Conservation (phyloP, 768 basidiomycete genomes). For the Phanerochaete carnosa region DNA sequence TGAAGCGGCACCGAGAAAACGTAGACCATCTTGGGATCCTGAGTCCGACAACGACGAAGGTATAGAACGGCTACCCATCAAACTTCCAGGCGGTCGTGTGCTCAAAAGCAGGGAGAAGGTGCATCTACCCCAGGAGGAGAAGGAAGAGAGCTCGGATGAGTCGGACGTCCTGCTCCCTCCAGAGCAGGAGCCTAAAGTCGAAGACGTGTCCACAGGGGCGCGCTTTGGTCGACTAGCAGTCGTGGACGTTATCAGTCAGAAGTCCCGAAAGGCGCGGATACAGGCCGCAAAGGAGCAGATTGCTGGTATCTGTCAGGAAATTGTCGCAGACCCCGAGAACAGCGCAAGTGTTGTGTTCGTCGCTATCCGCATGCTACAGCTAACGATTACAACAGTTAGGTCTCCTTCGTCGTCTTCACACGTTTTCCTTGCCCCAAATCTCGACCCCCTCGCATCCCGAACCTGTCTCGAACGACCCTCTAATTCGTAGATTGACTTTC, state of each 20-base stretch:
- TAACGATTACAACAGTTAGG: constrained; percentile 55
- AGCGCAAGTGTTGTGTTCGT: constrained; percentile 53
- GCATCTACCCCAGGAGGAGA: constrained; percentile 20
- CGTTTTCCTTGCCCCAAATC: constrained; percentile 80
- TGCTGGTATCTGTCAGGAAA: constrained; percentile 89
- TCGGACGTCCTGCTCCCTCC: constrained; percentile 22
- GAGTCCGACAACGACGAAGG: constrained; percentile 46
- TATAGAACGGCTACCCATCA: constrained; percentile 77
- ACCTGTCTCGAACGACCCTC: constrained; percentile 71
- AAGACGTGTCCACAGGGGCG: constrained; percentile 79
- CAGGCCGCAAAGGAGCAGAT: constrained; percentile 91
- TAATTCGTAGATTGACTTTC: constrained; percentile 85
- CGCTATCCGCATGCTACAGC: constrained; percentile 7
- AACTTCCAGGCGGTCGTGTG: constrained; percentile 77
- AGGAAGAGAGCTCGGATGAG: constrained; percentile 34
- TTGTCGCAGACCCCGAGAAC: constrained; percentile 92
- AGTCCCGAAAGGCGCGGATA: constrained; percentile 63
- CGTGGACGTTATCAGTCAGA: constrained; percentile 62
- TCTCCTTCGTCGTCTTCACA: constrained; percentile 81
- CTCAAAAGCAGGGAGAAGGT: constrained; percentile 48
- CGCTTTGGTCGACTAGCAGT: constrained; percentile 86
- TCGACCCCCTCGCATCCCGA: constrained; percentile 65
- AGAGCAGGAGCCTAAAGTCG: constrained; percentile 33
- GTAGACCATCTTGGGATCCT: constrained; percentile 41
- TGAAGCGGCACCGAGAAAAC: constrained; percentile 58